Evolutionary conservation across 768 basidiomycete genomes (phyloP), one percentile per base, ranked within the genome.

Genomic region (Agaricus bisporus): DNA sequence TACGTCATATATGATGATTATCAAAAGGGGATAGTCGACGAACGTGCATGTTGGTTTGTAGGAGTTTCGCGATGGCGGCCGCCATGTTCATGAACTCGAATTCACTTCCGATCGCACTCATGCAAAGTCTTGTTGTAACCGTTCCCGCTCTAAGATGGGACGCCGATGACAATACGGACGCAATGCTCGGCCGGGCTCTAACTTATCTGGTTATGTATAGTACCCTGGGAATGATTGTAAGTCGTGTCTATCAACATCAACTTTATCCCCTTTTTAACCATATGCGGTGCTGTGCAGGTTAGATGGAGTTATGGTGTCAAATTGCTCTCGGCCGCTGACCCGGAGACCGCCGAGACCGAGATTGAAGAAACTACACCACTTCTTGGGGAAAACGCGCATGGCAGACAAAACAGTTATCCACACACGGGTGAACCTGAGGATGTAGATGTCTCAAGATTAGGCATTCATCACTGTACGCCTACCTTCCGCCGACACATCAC

Each of bases 31-130:
- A 20, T 38, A 15, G 39, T 44, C 41, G 32, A 49, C 58, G n/a
- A 43, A 28, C 45, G 28, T 20, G 22, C 43, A 25, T 51, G 12
- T 48, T 22, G 22, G 22, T 14, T 51, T 32, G 45, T 60, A 90
- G 88, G 64, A 83, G 78, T 49, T 91, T 91, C 58, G 86, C 85
- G 6, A 84, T 86, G 66, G 88, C 89, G 0, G 85, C 88, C 0
- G 76, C 88, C 26, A 91, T 88, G 83, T 91, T 91, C 74, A 89
- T 93, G 86, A 95, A 94, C 67, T 91, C 89, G 2, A 98, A 98
- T 65, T 91, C 91, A 0, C 80, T 99, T 5, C 95, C 95, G 0
- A 91, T 98, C 55, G 95, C 95, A 0, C 75, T 99, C 29, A 91
- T 98, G 83, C 88, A 97, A 66, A 86, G 83, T 56, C 82, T 98